Base-by-base conservation (phyloP, 2,329 filamentous ascomycete genomes). In the Penicillium sp. region DNA sequence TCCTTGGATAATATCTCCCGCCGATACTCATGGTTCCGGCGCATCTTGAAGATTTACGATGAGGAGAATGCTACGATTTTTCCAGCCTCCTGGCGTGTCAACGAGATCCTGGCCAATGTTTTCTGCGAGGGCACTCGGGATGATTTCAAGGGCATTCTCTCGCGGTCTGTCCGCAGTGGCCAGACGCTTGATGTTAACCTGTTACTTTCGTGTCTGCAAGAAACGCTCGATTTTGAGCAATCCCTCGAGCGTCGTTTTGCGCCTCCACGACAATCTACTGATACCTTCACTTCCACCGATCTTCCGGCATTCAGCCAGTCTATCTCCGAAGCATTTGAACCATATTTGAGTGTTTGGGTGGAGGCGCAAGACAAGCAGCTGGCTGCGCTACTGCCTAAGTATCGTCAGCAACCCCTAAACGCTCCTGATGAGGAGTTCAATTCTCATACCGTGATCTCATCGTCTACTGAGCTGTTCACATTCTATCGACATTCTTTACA, bases 221-320 rank as follows among this genome's bases (percentile, higher is more conserved):
- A 97, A 70, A 99, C 94, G 0, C 84, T 99, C 62, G 91, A 99
- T 68, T 99, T 99, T 69, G 94, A 99, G 73, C 92, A 97, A 68
- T 88, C 84, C 52, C 79, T 99, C 10, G 94, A 99, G 72, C 85
- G 85, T 56, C 86, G 89, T 8, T 97, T 97, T 68, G 83, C 87
- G 1, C 86, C 79, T 55, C 64, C 71, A 10, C 81, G 87, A 51
- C 86, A 86, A 13, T 97, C 93, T 34, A 91, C 95, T 50, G 94
- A 99, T 69, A 97, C 93, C 0, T 83, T 96, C 24, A 88, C 85
- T 55, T 95, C 90, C 1, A 89, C 91, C 46, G 86, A 86, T 60
- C 78, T 85, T 0, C 86, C 89, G 17, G 87, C 84, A 49, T 97
- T 97, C 70, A 88, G 90, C 49, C 91, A 96, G 49, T 87, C 90